Percentiles rank a stretch among this genome's conserved stretches.
Evolutionary conservation across 2,329 filamentous ascomycete species (phyloP).

Genomic region (Incumbomyces lentus): DNA sequence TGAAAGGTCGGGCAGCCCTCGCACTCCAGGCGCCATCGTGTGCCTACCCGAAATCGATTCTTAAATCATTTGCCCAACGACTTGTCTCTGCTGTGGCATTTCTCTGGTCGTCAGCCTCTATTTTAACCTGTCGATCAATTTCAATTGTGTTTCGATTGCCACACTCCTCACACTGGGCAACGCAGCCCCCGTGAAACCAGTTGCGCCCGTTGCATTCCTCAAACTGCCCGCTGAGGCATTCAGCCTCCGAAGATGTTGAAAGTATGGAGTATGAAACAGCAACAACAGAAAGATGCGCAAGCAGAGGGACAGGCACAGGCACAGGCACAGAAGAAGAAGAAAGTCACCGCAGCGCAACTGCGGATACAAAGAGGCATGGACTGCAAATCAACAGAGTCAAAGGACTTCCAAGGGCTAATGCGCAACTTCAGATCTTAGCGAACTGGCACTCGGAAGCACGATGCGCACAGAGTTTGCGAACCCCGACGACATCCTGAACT

Average conservation of each 20-base stretch:
- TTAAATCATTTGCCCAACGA: too few species aligned
- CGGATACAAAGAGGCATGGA: slow-evolving; percentile 82
- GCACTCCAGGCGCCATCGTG: too few species aligned
- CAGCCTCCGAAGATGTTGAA: slow-evolving; percentile 72
- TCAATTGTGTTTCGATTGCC: too few species aligned
- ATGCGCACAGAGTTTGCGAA: slow-evolving; percentile 50
- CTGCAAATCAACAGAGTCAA: neutral
- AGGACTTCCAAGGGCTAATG: neutral
- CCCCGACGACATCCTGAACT: slow-evolving; percentile 49
- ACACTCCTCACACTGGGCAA: too few species aligned
- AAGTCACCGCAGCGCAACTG: slow-evolving; percentile 90
- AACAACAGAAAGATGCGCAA: slow-evolving; percentile 93
- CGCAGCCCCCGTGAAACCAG: too few species aligned
- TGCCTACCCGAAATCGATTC: too few species aligned
- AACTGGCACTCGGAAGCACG: slow-evolving; percentile 41
- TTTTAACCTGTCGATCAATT: too few species aligned
- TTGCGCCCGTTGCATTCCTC: neutral
- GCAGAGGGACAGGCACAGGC: slow-evolving; percentile 68
- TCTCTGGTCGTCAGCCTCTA: too few species aligned
- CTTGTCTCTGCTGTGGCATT: too few species aligned
- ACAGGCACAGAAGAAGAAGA: slow-evolving; percentile 93
- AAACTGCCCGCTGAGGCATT: neutral
- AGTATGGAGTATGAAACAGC: slow-evolving; percentile 95
- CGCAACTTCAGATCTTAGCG: slow-evolving; percentile 32
- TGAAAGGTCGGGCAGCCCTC: too few species aligned